Percentiles rank a stretch among this genome's conserved stretches.
phyloP scores from a whole-genome alignment of 2,329 filamentous ascomycete genomes.

The Aspergillus oerlinghausenensis region DNA sequence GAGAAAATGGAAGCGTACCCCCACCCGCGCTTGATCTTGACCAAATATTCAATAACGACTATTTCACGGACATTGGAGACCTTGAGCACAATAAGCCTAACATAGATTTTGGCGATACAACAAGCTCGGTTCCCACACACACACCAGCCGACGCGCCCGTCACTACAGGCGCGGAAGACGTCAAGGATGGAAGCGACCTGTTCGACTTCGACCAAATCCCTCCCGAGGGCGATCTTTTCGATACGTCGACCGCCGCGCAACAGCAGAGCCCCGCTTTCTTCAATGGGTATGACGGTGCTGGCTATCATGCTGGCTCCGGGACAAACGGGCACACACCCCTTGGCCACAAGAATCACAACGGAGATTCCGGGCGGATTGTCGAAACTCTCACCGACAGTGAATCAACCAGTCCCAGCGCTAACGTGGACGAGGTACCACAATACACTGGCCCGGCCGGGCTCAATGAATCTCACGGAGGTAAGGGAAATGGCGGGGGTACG shows the following conservation, averaged over 20 bases:
- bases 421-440: conserved; percentile 26
- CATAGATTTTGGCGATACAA: conserved; percentile 20
- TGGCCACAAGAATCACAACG: conserved; percentile 13
- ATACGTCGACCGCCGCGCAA: conserved; percentile 21
- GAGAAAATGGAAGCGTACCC: conserved; percentile 37
- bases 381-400: conserved; percentile 45
- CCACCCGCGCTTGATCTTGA: conserved; percentile 51
- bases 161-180: conserved; percentile 18
- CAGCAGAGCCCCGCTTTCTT: conserved; percentile 25
- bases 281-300: conserved; percentile 29
- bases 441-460: conserved; percentile 9
- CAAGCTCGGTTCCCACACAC: conserved; percentile 13
- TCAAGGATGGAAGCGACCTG: conserved; percentile 35
- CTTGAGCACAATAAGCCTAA: conserved; percentile 26
- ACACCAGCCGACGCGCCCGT: conserved; percentile 15
- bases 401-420: conserved; percentile 37
- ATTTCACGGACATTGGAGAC: conserved; percentile 45
- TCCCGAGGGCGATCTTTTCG: conserved; percentile 30
- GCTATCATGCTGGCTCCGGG: conserved; percentile 11
- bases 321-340: conserved; percentile 6
- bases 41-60: conserved; percentile 55
- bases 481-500: conserved; percentile 21
- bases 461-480: conserved; percentile 15
- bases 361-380: conserved; percentile 32
- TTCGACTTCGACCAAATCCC: conserved; percentile 40